phyloP scores from a whole-genome alignment of 495 filamentous ascomycete species.

The Daldinia caldariorum region DNA sequence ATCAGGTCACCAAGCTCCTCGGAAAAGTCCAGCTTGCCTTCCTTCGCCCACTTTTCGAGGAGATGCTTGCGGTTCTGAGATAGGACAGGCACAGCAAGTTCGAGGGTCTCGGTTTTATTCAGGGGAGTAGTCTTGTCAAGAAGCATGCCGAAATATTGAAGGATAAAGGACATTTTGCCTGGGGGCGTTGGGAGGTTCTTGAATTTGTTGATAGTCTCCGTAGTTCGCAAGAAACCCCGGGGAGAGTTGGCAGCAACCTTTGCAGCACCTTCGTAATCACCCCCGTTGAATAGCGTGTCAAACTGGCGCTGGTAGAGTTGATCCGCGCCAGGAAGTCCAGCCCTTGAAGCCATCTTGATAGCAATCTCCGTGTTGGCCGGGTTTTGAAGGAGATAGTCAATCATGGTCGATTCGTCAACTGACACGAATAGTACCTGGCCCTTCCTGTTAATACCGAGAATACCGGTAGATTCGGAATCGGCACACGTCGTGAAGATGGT shows the following conservation, averaged over 20 bases:
- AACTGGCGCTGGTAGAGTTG: conserved; percentile 94
- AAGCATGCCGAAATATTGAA: conserved; percentile 98
- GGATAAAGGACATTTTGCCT: conserved; percentile 86
- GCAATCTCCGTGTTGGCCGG: conserved; percentile 90
- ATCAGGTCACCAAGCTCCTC: conserved; percentile 96
- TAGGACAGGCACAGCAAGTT: conserved; percentile 91
- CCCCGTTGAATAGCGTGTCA: conserved; percentile 78
- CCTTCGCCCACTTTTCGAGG: conserved; percentile 95
- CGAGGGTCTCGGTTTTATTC: conserved; percentile 92
- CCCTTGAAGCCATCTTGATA: conserved; percentile 93
- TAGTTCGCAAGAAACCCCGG: conserved; percentile 90
- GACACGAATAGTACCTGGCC: conserved; percentile 94
- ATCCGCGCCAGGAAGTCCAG: conserved; percentile 92
- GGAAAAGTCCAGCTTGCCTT: conserved; percentile 93
- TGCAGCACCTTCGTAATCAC: conserved; percentile 85
- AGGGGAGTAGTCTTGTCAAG: conserved; percentile 88
- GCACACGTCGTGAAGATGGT: conserved; percentile 95
- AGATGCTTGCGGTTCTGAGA: conserved; percentile 94
- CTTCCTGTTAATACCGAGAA: conserved; percentile 96
- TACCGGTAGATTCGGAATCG: conserved; percentile 84
- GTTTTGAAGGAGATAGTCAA: conserved; percentile 94
- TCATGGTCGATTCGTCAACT: conserved; percentile 88
- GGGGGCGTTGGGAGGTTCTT: conserved; percentile 80
- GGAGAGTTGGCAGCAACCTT: conserved; percentile 97
- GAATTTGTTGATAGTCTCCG: conserved; percentile 93